Percentiles rank a stretch among this genome's conserved stretches.
phyloP scores from a whole-genome alignment of 2,329 filamentous ascomycete genomes.

The Hypoxylon sp. region DNA sequence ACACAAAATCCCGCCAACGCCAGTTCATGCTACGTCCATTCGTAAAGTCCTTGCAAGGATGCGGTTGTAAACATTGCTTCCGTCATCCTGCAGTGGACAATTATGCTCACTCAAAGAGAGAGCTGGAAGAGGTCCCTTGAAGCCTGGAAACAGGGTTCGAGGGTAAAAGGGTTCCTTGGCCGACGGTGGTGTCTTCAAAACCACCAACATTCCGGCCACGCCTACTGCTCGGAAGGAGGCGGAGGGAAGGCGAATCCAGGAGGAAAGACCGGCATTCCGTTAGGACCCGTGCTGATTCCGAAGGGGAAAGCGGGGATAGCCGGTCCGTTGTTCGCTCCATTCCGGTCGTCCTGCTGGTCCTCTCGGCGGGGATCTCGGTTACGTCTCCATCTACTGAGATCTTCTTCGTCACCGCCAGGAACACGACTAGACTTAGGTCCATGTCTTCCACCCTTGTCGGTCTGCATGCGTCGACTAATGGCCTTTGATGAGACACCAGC shows the following conservation, averaged over 20 bases:
- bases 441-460: slow-evolving; percentile 75
- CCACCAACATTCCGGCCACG: slow-evolving; percentile 6
- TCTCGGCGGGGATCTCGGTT: slow-evolving; percentile 50
- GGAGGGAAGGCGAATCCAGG: slow-evolving; percentile 61
- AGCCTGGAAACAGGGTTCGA: neutral
- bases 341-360: slow-evolving; percentile 50
- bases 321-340: slow-evolving; percentile 47
- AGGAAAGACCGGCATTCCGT: slow-evolving; percentile 66
- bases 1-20: slow-evolving; percentile 42
- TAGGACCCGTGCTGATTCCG: slow-evolving; percentile 61
- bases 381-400: slow-evolving; percentile 51
- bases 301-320: slow-evolving; percentile 59
- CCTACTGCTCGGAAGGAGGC: slow-evolving; percentile 48
- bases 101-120: slow-evolving; percentile 15
- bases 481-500: slow-evolving; percentile 97
- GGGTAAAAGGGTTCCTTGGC: neutral
- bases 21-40: slow-evolving; percentile 41
- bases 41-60: slow-evolving; percentile 35
- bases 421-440: slow-evolving; percentile 74
- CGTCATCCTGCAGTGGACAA: slow-evolving; percentile 6
- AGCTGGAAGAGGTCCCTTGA: slow-evolving; percentile 1
- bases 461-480: slow-evolving; percentile 78
- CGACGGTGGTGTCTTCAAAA: slow-evolving; percentile 1
- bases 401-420: slow-evolving; percentile 52
- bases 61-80: slow-evolving; percentile 10